These are phyloP conservation scores for Claviceps digitariae DNA, from an alignment of 2,329 filamentous ascomycete genomes.

Conservation along the genomic window DNA sequence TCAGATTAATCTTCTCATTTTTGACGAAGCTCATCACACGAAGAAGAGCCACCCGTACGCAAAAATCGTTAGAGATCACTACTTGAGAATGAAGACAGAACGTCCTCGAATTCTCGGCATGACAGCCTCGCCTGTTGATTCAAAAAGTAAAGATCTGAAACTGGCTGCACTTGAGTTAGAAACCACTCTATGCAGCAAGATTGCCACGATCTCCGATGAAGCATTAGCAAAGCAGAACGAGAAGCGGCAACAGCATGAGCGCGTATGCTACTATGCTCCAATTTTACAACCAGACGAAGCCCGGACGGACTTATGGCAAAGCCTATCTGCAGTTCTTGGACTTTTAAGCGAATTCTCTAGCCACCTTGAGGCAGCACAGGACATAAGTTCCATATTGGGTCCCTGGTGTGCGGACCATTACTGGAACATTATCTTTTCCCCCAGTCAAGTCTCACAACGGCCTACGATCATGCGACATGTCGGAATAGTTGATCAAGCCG, in stretches of 20 bases:
- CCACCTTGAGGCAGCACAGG: slow-evolving; percentile 44
- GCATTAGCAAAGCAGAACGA: slow-evolving; percentile 13
- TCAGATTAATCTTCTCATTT: slow-evolving; percentile 79
- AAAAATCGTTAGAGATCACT: slow-evolving; percentile 79
- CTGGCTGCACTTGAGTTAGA: slow-evolving; percentile 64
- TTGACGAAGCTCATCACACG: slow-evolving; percentile 92
- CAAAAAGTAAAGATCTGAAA: slow-evolving; percentile 53
- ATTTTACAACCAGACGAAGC: slow-evolving; percentile 31
- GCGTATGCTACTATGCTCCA: slow-evolving; percentile 29
- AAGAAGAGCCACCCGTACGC: slow-evolving; percentile 92
- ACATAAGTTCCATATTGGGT: slow-evolving; percentile 55
- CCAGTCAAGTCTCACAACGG: slow-evolving; percentile 45
- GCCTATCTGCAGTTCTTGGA: slow-evolving; percentile 33
- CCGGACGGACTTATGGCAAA: slow-evolving; percentile 50
- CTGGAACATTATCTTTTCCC: slow-evolving; percentile 55
- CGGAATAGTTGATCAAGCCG: not conserved
- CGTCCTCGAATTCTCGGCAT: slow-evolving; percentile 81
- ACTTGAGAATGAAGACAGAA: slow-evolving; percentile 35
- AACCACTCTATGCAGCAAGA: slow-evolving; percentile 61
- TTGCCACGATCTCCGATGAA: slow-evolving; percentile 53
- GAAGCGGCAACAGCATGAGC: slow-evolving; percentile 32
- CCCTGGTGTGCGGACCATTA: slow-evolving; percentile 74
- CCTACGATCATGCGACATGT: slow-evolving; percentile 30
- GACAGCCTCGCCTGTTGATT: slow-evolving; percentile 91
- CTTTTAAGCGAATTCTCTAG: slow-evolving; percentile 34